Base-by-base conservation (phyloP, 2,329 filamentous ascomycete species). In the Beauveria bassiana region DNA sequence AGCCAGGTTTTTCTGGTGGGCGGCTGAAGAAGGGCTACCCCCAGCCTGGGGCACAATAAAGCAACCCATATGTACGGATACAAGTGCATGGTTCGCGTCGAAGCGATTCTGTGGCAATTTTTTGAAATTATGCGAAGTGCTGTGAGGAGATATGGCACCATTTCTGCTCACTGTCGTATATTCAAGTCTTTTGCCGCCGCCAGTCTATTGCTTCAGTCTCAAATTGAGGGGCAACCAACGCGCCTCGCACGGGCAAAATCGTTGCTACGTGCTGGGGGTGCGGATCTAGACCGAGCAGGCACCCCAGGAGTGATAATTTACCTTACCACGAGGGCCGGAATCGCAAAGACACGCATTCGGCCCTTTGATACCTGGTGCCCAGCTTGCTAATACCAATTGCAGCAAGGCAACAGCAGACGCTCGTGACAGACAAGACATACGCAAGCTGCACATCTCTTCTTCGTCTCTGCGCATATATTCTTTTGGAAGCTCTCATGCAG, bases 211-310 rank as follows among this genome's bases (percentile, higher is more conserved):
- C 24, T 28, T 46, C 42, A 18, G 54, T 10, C 24, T 59, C 31
- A 51, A 49, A 59, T 51, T 59, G 56, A 59, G 56, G 56, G 56
- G 56, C 56, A 59, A 59, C 56, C 47, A 31, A 45, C 18, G 45
- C 45, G 40, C 7, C 28, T 58, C 56, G 47, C 56, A 59, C 47
- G 56, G 55, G 55, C 55, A 34, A 50, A 45, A 20, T 58, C 28
- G 46, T 51, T 59, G 16, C 55, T 28, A 26, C 22, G 56, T 18
- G 47, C 34, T 45, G 18, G 46, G 46, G 46, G 47, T 51, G 46
- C 24, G 47, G 45, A 58, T 46, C 50, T 58, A 49, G 55, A 46
- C 45, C 45, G 43, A 58, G 34, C 55, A 49, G 56, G 56, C 56
- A 43, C 56, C 46, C 56, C 28, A 22, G 31, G 56, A 45, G 20